phyloP scores from a whole-genome alignment of 164 flowering plant genomes.

The Annona squamosa region DNA sequence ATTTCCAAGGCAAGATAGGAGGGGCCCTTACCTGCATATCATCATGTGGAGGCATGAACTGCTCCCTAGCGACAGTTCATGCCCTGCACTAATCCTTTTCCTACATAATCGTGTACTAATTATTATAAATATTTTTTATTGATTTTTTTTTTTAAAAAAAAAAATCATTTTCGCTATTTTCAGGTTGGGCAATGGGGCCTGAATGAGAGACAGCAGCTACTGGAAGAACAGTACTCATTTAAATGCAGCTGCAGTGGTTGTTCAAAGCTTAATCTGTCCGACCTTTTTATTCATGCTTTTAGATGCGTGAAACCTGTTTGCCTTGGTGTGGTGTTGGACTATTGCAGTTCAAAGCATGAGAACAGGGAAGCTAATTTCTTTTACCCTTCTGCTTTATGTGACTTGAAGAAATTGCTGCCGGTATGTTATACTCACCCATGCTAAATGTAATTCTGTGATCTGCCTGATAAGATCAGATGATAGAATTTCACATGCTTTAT shows the following conservation, averaged over 20 bases:
- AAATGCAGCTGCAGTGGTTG: slow-evolving; percentile 69
- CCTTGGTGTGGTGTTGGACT: slow-evolving; percentile 52
- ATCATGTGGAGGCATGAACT: neutral
- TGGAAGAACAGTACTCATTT: slow-evolving; percentile 67
- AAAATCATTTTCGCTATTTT: slow-evolving; percentile 4
- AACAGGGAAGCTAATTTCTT: slow-evolving; percentile 21
- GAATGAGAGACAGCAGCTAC: slow-evolving; percentile 43
- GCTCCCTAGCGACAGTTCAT: neutral
- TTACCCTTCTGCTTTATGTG: slow-evolving; percentile 9
- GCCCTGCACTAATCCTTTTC: too few species aligned
- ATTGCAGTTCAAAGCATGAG: slow-evolving; percentile 19
- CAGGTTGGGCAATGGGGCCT: slow-evolving; percentile 82
- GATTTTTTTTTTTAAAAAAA: too few species aligned
- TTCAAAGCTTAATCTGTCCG: slow-evolving; percentile 53
- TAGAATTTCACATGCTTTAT: neutral
- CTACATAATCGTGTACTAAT: too few species aligned
- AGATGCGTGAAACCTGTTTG: slow-evolving; percentile 54
- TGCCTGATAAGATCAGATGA: neutral
- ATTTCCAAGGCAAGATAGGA: too few species aligned
- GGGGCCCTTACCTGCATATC: neutral
- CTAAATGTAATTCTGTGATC: neutral
- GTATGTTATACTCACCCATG: slow-evolving; percentile 22
- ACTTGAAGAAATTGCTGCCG: slow-evolving; percentile 25
- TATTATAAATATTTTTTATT: too few species aligned
- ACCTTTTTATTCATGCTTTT: slow-evolving; percentile 63